These are phyloP conservation scores for Phytophthora nicotianae DNA, from an alignment of 352 stramenopile species.

Conservation along the genomic window DNA sequence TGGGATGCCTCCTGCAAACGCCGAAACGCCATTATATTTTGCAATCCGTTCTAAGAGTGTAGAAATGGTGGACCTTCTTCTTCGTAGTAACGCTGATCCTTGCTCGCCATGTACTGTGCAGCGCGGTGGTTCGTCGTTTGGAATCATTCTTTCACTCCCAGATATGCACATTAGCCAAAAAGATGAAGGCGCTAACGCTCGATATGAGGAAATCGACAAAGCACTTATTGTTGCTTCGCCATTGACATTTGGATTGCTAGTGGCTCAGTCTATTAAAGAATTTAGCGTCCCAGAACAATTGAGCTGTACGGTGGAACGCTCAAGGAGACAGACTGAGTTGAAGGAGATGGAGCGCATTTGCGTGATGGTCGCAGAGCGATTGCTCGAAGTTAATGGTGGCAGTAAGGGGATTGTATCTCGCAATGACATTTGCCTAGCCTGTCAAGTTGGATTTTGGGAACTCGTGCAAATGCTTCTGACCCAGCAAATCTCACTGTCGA, in stretches of 20 bases:
- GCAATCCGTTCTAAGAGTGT: conserved; percentile 58
- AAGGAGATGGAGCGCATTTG: conserved; percentile 46
- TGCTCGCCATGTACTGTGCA: conserved; percentile 53
- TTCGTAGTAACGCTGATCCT: conserved; percentile 44
- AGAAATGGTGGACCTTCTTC: conserved; percentile 53
- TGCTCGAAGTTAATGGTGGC: conserved; percentile 38
- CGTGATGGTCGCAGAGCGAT: conserved; percentile 34
- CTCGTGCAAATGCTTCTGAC: conserved; percentile 47
- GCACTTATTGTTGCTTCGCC: conserved; percentile 37
- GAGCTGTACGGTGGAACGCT: conserved; percentile 20
- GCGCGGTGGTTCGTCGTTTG: conserved; percentile 45
- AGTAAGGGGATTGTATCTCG: conserved; percentile 57
- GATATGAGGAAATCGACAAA: not conserved
- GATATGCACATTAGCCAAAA: not conserved
- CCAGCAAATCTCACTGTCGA: conserved; percentile 57
- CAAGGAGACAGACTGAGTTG: conserved; percentile 42
- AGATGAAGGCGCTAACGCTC: not conserved
- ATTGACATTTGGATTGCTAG: conserved; percentile 53
- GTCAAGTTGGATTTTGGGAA: conserved; percentile 54
- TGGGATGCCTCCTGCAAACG: conserved; percentile 36
- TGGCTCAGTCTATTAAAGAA: conserved; percentile 32
- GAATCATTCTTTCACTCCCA: conserved; percentile 22
- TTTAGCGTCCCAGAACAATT: conserved; percentile 37
- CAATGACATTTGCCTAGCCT: conserved; percentile 54
- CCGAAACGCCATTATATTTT: conserved; percentile 62